Percentiles rank a stretch among this genome's conserved stretches.
Evolutionary conservation across 2,329 filamentous ascomycete species (phyloP).

Genomic region (Pseudogymnoascus sp.): DNA sequence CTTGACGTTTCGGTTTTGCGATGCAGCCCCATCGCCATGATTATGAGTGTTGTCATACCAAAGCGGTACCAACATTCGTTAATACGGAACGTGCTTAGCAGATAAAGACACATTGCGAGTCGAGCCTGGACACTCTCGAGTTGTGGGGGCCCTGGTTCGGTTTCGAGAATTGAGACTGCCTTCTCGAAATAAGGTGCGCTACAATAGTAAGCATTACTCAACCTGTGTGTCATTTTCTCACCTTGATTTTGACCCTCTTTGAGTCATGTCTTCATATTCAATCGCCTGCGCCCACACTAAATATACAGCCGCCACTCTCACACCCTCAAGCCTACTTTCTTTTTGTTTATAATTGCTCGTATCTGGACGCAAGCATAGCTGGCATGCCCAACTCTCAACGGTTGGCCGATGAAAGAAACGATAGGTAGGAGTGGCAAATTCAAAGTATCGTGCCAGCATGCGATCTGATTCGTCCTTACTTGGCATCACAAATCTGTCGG

Average conservation of each 20-base stretch:
- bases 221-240: not conserved
- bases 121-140: constrained; percentile 52
- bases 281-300: constrained; percentile 5
- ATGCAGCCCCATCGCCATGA: constrained; percentile 40
- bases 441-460: constrained; percentile 49
- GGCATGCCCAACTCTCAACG: constrained; percentile 41
- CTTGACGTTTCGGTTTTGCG: constrained; percentile 23
- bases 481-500: constrained; percentile 12
- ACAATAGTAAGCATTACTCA: not conserved
- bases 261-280: constrained; percentile 6
- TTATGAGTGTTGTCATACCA: constrained; percentile 48
- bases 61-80: constrained; percentile 57
- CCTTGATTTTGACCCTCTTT: not conserved
- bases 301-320: constrained; percentile 3
- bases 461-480: constrained; percentile 10
- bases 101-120: constrained; percentile 50
- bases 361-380: constrained; percentile 24
- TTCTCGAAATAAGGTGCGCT: not conserved
- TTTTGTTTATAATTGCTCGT: not conserved
- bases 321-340: not conserved
- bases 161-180: constrained; percentile 31
- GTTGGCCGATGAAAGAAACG: constrained; percentile 49
- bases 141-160: constrained; percentile 46
- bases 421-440: constrained; percentile 54
- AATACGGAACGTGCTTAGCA: constrained; percentile 51